Base-by-base conservation (phyloP, 1,284 basidiomycete genomes). In the Mycosarcoma maydis region DNA sequence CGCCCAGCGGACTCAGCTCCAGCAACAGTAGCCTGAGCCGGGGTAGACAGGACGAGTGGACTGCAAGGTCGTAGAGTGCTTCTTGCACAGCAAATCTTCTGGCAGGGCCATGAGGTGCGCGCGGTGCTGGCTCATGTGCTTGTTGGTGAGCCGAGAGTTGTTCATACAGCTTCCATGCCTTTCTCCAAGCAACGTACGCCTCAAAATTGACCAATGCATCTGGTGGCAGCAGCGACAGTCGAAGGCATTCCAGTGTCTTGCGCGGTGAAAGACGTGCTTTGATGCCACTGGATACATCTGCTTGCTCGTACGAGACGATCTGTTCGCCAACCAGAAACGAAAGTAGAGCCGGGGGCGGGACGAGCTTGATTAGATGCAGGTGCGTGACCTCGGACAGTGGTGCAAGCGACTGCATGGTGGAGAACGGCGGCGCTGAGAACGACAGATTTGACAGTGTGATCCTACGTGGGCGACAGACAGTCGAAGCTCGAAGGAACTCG, bases 291-390 rank as follows among this genome's bases (percentile, higher is more conserved):
- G 53, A 49, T 10, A 67, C 53, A 16, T 57, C 61, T n/a, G 57
- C 53, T 23, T 60, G 52, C 26, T 67, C 57, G 8, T 60, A 49
- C 4, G 48, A 16, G 19, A 56, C 56, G 40, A 67, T 67, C 44
- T 40, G 26, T 22, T 56, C 50, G 26, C 64, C 57, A 0, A 57
- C 50, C 13, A 67, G 40, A 29, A 60, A 67, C 10, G 48, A 58
- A n/a, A 67, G 60, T 45, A 67, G 41, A 16, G 64, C 53, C 20
- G 64, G 64, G 11, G 64, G 64, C 2, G 64, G 64, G 0, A 67
- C 57, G 17, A 67, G 49, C 47, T 67, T 67, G 53, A 67, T 67
- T 14, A 67, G 36, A 19, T 67, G 64, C 34, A 67, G 53, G 23
- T 58, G 56, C 23, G 54, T 57, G 9, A 67, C 33, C 26, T 56